phyloP scores from a whole-genome alignment of 2,329 filamentous ascomycete genomes.

The Aspergillus japonicus region DNA sequence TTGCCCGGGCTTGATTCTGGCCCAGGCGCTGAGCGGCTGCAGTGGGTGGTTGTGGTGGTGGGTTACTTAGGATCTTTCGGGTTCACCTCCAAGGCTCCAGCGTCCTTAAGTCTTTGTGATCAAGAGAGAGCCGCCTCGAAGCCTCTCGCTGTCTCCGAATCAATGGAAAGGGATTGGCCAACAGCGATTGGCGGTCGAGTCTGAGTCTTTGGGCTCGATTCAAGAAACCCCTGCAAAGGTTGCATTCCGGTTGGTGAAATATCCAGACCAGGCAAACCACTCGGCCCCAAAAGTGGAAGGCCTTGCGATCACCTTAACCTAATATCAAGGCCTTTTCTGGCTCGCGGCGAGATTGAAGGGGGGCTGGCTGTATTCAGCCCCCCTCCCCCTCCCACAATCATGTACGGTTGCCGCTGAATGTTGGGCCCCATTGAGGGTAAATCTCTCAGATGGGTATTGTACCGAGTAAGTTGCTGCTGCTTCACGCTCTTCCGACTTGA shows the following conservation, averaged over 20 bases:
- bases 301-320: neutral
- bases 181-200: no score
- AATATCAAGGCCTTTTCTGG: no score
- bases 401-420: neutral
- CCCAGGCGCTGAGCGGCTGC: neutral
- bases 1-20: slow-evolving; percentile 4
- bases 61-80: neutral
- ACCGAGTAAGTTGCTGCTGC: neutral
- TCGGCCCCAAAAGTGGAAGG: neutral
- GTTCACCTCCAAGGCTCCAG: neutral
- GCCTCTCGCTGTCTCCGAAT: no score
- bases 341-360: no score
- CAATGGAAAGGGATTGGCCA: no score
- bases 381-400: no score
- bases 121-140: no score
- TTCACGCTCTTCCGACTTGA: neutral
- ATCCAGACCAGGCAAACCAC: neutral
- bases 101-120: neutral
- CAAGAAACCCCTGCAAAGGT: neutral
- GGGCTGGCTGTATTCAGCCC: no score
- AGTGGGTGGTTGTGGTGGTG: neutral
- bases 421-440: neutral
- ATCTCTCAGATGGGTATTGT: no score
- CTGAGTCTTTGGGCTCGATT: neutral
- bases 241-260: neutral